Evolutionary conservation across 1,284 basidiomycete species (phyloP).

Genomic region (Grifola frondosa): DNA sequence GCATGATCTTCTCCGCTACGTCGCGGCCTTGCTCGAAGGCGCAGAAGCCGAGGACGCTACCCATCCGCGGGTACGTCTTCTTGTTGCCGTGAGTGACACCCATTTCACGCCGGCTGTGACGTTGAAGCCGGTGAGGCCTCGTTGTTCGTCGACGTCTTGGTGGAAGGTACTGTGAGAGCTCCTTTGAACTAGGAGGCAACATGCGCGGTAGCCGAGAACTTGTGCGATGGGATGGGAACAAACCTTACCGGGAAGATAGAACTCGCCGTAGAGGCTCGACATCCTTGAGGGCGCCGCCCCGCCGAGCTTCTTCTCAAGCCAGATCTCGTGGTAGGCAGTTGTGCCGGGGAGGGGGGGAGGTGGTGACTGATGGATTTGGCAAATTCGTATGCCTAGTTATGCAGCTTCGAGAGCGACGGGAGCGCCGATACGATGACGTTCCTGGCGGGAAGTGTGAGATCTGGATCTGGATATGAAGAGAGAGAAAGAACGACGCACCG

Average conservation of each 20-base stretch:
- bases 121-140: slow-evolving; percentile 85
- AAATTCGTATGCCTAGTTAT: slow-evolving; percentile 84
- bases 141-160: slow-evolving; percentile 86
- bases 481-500: slow-evolving; percentile 59
- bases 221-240: slow-evolving; percentile 21
- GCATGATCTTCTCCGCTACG: slow-evolving; percentile 91
- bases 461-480: no score
- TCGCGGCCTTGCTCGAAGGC: slow-evolving; percentile 83
- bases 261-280: slow-evolving; percentile 96
- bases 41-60: slow-evolving; percentile 90
- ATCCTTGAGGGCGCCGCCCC: slow-evolving; percentile 91
- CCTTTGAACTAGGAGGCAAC: slow-evolving; percentile 86
- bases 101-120: slow-evolving; percentile 94
- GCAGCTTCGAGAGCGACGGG: slow-evolving; percentile 83
- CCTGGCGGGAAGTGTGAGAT: slow-evolving; percentile 49
- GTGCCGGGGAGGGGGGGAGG: slow-evolving; percentile 89
- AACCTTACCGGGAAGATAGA: slow-evolving; percentile 94
- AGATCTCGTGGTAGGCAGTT: slow-evolving; percentile 97
- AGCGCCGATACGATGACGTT: slow-evolving; percentile 95
- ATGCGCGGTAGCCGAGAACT: no score
- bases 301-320: slow-evolving; percentile 95
- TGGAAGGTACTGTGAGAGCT: slow-evolving; percentile 93
- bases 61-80: slow-evolving; percentile 95
- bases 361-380: slow-evolving; percentile 85
- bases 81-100: slow-evolving; percentile 99